Evolutionary conservation across 2,329 filamentous ascomycete species (phyloP).

Genomic region (Pyrenochaeta sp.): DNA sequence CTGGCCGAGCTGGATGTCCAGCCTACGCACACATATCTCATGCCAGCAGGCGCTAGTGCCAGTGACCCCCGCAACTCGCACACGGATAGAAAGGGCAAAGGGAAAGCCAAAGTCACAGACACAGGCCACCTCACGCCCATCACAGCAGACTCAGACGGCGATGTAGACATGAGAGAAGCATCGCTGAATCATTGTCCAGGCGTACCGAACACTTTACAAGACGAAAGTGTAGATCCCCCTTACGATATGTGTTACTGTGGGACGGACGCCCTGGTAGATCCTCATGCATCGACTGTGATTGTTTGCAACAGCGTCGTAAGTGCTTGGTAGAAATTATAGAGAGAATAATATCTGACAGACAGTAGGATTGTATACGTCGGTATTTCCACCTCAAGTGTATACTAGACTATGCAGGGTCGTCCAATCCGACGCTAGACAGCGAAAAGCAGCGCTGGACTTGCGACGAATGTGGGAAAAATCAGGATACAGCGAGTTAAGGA

Average conservation of each 20-base stretch:
- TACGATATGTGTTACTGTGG: conserved; percentile 31
- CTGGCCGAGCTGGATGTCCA: conserved; percentile 7
- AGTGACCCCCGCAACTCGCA: neutral
- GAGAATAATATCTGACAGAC: neutral
- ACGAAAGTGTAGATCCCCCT: conserved; percentile 9
- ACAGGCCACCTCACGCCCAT: conserved; percentile 21
- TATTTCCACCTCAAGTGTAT: conserved; percentile 33
- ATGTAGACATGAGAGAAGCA: conserved; percentile 22
- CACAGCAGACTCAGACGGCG: conserved; percentile 23
- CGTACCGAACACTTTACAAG: neutral
- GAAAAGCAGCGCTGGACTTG: conserved; percentile 16
- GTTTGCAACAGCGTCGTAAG: conserved; percentile 29
- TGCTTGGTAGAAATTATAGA: neutral
- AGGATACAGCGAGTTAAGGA: no score
- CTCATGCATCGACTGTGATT: conserved; percentile 10
- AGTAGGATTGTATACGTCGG: conserved; percentile 30
- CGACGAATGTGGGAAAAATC: conserved; percentile 11
- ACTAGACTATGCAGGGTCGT: conserved; percentile 9
- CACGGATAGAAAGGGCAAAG: conserved; percentile 13
- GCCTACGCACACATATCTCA: neutral
- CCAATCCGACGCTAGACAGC: neutral
- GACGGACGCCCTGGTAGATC: conserved; percentile 20
- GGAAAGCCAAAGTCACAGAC: conserved; percentile 12
- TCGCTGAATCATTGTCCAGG: neutral
- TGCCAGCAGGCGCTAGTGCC: neutral